Conservation (phyloP, 345 rosid species). For the Draba incana region DNA sequence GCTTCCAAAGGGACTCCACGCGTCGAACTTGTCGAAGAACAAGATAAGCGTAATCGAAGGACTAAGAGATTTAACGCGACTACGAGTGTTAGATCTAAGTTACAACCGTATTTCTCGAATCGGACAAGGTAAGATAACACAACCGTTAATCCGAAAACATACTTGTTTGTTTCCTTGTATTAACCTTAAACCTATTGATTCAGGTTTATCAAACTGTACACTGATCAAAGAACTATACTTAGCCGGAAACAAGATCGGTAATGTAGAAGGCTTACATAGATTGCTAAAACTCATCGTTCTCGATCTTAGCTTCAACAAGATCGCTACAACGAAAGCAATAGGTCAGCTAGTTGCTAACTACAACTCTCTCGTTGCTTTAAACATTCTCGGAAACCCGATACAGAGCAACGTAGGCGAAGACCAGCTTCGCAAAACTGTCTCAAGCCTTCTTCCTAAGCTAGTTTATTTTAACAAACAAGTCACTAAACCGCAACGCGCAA, state of each 20-base stretch:
- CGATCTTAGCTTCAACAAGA: constrained; percentile 95
- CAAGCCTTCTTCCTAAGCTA: constrained; percentile 79
- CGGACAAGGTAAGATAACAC: constrained; percentile 70
- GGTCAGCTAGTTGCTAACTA: constrained; percentile 95
- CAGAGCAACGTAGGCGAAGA: constrained; percentile 79
- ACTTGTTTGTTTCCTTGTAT: constrained; percentile 19
- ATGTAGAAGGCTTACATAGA: constrained; percentile 87
- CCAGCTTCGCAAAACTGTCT: constrained; percentile 73
- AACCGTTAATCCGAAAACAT: neutral
- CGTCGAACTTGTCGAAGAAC: constrained; percentile 79
- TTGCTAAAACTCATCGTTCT: constrained; percentile 80
- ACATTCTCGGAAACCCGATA: constrained; percentile 81
- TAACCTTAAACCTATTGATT: neutral
- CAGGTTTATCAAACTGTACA: constrained; percentile 85
- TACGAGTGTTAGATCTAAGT: constrained; percentile 83
- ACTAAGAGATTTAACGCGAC: constrained; percentile 73
- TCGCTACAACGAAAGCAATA: constrained; percentile 76
- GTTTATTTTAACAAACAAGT: constrained; percentile 85
- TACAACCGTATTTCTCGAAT: constrained; percentile 87
- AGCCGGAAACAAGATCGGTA: constrained; percentile 89
- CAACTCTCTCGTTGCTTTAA: constrained; percentile 74
- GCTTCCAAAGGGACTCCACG: constrained; percentile 85
- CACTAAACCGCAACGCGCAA: constrained; percentile 69
- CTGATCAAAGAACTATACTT: constrained; percentile 87
- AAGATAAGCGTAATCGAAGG: constrained; percentile 82